Evolutionary conservation across 352 stramenopile species (phyloP).

Genomic region (Albugo candida): DNA sequence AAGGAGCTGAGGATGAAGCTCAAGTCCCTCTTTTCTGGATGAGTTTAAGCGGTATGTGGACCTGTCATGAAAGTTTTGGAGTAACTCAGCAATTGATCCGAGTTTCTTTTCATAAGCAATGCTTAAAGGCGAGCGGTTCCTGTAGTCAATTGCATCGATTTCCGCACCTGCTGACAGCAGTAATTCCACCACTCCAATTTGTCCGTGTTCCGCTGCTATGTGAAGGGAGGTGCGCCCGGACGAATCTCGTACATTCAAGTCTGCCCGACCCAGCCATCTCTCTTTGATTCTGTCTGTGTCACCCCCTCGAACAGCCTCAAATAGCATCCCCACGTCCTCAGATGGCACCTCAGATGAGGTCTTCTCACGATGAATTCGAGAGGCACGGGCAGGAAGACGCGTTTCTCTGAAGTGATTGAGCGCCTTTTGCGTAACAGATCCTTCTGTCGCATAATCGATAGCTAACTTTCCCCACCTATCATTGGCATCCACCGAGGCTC

Average conservation of each 20-base stretch:
- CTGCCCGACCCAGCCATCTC: slow-evolving; percentile 38
- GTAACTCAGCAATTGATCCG: slow-evolving; percentile 33
- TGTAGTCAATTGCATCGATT: slow-evolving; percentile 26
- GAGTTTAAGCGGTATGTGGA: background rate
- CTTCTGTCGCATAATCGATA: slow-evolving; percentile 43
- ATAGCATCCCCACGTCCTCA: slow-evolving; percentile 26
- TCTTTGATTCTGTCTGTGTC: slow-evolving; percentile 64
- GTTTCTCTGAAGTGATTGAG: slow-evolving; percentile 10
- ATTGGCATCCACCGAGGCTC: slow-evolving; percentile 24
- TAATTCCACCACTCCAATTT: slow-evolving; percentile 54
- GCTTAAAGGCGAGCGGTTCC: slow-evolving; percentile 37
- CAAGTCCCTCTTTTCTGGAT: slow-evolving; percentile 5
- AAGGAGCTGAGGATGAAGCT: slow-evolving; percentile 17
- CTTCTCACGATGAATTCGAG: background rate
- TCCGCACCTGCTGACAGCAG: slow-evolving; percentile 51
- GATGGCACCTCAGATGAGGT: slow-evolving; percentile 10
- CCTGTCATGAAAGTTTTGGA: slow-evolving; percentile 30
- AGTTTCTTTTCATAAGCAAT: slow-evolving; percentile 41
- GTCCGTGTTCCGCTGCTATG: slow-evolving; percentile 44
- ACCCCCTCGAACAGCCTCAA: slow-evolving; percentile 31
- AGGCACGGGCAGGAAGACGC: background rate
- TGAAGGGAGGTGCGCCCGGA: slow-evolving; percentile 47
- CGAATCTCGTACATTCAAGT: slow-evolving; percentile 35
- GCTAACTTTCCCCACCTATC: slow-evolving; percentile 55
- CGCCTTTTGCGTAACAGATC: slow-evolving; percentile 13